Base-by-base conservation (phyloP, 2,329 filamentous ascomycete genomes). In the Aspergillus melleus region DNA sequence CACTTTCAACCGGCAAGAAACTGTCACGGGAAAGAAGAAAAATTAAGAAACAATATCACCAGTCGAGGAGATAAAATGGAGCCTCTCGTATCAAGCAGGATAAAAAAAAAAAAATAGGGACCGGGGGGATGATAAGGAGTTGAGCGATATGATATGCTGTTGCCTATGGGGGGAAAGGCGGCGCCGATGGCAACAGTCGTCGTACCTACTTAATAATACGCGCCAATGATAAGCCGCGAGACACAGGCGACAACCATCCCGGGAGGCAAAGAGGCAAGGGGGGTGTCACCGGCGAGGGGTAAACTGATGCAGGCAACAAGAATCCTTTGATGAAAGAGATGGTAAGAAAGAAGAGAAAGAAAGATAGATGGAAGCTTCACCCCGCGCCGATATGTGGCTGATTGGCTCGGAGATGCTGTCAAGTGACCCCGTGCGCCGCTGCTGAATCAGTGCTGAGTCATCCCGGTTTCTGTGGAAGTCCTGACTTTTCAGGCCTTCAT, bases 261-360 rank as follows among this genome's bases (percentile, higher is more conserved):
- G 14, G 12, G 32, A 36, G 32, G 32, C 32, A 36, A 36, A 36
- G 11, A 36, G 32, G 32, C 11, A 36, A 36, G 26, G 26, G 8
- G 8, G 26, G 32, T 36, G 32, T 36, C 10, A 36, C 32, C 32
- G 22, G 49, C 11, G 49, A 50, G 29, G 29, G 24, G 32, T 19
- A 44, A 32, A 44, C 3, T 19, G 60, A 58, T 49, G 55, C 47
- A 61, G 49, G 32, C 11, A 42, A 54, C 47, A 26, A 9, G 42
- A 44, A 50, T 39, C 44, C 50, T 44, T 20, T 9, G 50, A 52
- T 16, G 42, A 39, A 47, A 32, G 26, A 20, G 39, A 50, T 19
- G 60, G 60, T 64, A 60, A 59, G 55, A 53, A 29, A 61, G 61
- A 61, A 55, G 36, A 16, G 49, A 30, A 29, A 52, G 36, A 24